Evolutionary conservation across 257 asterid species (phyloP).

Genomic region (Capsicum baccatum): DNA sequence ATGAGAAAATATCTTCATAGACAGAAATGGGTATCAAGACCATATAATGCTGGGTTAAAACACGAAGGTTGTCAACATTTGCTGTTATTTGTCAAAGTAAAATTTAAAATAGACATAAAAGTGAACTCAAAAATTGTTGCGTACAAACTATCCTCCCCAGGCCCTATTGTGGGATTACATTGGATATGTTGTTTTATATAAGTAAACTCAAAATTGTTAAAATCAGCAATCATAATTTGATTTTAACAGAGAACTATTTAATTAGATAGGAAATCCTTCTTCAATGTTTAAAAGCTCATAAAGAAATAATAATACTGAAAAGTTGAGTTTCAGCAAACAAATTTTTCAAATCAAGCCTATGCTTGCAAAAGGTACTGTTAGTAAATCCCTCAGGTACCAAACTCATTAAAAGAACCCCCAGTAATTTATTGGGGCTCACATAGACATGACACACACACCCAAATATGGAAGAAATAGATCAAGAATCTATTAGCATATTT

Average conservation of each 20-base stretch:
- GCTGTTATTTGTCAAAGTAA: neutral
- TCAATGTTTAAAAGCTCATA: conserved; percentile 20
- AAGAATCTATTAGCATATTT: neutral
- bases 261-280: conserved; percentile 17
- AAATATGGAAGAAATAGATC: neutral
- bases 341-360: neutral
- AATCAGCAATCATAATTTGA: conserved; percentile 12
- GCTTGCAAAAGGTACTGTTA: neutral
- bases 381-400: neutral
- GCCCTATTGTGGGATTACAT: too few species aligned
- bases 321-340: neutral
- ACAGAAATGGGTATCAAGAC: neutral
- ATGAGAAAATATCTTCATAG: conserved; percentile 16
- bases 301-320: neutral
- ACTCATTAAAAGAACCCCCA: neutral
- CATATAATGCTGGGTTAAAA: neutral
- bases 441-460: neutral
- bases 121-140: neutral
- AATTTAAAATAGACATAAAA: neutral
- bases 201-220: neutral
- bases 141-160: too few species aligned
- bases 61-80: neutral
- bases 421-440: neutral
- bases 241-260: neutral
- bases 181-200: too few species aligned